Percentiles rank a stretch among this genome's conserved stretches.
These are phyloP conservation scores for Mortierella claussenii DNA, from an alignment of 192 early-diverging fungal genomes.

Conservation along the genomic window DNA sequence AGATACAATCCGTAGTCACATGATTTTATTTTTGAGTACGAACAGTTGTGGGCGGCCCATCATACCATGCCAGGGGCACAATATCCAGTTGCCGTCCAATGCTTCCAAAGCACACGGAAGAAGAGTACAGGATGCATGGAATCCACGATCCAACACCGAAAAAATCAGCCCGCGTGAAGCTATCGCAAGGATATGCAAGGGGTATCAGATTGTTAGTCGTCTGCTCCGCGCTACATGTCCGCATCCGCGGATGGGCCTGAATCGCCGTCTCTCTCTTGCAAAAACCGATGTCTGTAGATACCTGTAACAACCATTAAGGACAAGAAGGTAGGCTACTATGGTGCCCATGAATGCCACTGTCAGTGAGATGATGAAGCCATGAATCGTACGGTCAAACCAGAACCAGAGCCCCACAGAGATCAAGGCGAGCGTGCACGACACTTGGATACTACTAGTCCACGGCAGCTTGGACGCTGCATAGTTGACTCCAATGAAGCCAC, in stretches of 20 bases:
- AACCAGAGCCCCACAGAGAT: slow-evolving; percentile 75
- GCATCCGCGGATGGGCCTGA: too few species aligned
- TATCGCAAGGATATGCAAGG: slow-evolving; percentile 47
- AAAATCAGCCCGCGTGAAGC: slow-evolving; percentile 75
- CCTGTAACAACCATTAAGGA: slow-evolving; percentile 71
- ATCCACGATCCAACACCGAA: slow-evolving; percentile 74
- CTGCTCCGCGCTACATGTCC: too few species aligned
- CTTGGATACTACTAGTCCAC: slow-evolving; percentile 68
- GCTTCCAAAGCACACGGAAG: slow-evolving; percentile 73
- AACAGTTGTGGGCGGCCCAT: neutral
- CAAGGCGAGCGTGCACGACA: slow-evolving; percentile 66
- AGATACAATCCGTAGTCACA: too few species aligned
- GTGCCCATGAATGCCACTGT: slow-evolving; percentile 68
- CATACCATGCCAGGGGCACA: slow-evolving; percentile 55
- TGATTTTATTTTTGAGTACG: too few species aligned
- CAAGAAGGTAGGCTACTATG: slow-evolving; percentile 65
- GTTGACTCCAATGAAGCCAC: slow-evolving; percentile 67
- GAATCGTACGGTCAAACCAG: slow-evolving; percentile 74
- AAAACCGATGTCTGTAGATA: too few species aligned
- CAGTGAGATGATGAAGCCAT: slow-evolving; percentile 69
- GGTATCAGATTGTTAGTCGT: too few species aligned
- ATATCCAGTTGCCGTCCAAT: slow-evolving; percentile 71
- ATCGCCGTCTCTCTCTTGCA: too few species aligned
- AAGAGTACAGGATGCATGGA: slow-evolving; percentile 63
- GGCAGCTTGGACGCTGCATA: slow-evolving; percentile 74